Percentiles rank a stretch among this genome's conserved stretches.
These are phyloP conservation scores for Colletotrichum sp. DNA, from an alignment of 2,329 filamentous ascomycete genomes.

Conservation along the genomic window DNA sequence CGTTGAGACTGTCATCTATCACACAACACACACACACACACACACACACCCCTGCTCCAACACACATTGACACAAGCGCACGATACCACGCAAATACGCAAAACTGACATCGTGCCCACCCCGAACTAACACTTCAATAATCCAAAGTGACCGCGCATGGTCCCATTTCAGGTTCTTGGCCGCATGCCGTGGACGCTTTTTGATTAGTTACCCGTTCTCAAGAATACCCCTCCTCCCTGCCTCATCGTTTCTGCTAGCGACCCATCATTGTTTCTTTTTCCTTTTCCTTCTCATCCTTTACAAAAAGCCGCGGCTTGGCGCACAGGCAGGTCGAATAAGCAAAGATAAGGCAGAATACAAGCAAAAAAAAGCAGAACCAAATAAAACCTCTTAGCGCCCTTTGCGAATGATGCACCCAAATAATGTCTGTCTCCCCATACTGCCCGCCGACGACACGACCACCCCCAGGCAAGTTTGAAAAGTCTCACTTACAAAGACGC, in stretches of 20 bases:
- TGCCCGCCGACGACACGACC: background rate
- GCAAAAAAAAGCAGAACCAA: background rate
- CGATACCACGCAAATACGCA: background rate
- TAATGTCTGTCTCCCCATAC: background rate
- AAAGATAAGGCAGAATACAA: background rate
- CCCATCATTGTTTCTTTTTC: background rate
- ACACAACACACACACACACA: background rate
- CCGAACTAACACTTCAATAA: background rate
- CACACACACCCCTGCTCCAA: background rate
- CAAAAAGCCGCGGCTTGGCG: background rate
- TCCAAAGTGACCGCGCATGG: background rate
- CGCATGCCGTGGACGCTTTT: background rate
- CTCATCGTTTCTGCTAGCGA: background rate
- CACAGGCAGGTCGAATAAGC: background rate
- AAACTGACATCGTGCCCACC: background rate
- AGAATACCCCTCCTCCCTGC: background rate
- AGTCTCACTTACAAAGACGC: background rate
- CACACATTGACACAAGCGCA: background rate
- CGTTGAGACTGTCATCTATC: background rate
- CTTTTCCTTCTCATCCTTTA: background rate
- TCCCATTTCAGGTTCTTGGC: background rate
- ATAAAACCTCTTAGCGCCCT: background rate
- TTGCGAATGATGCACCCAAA: background rate
- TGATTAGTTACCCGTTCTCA: background rate
- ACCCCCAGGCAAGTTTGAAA: background rate